Evolutionary conservation across 2,329 filamentous ascomycete genomes (phyloP).

Genomic region (Hymenoscyphus fructigenus): DNA sequence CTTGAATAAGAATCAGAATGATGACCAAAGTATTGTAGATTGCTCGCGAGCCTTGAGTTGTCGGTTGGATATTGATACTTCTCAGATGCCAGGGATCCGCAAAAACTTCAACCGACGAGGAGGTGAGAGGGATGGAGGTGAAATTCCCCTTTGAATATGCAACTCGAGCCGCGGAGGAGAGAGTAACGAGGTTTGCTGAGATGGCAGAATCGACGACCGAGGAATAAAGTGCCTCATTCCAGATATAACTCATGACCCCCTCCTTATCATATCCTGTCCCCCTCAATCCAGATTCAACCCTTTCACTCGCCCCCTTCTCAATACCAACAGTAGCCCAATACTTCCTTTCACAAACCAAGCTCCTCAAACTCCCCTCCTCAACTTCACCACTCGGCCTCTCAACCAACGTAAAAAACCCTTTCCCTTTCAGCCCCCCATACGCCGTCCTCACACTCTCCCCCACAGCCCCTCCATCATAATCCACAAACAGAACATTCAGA

Average conservation of each 20-base stretch:
- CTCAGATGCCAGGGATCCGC: conserved; percentile 38
- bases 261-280: conserved; percentile 37
- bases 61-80: conserved; percentile 35
- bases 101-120: conserved; percentile 34
- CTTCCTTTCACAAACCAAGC: conserved; percentile 39
- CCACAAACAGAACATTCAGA: conserved; percentile 58
- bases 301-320: conserved; percentile 35
- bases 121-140: conserved; percentile 24
- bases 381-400: conserved; percentile 30
- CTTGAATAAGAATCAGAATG: conserved; percentile 38
- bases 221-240: conserved; percentile 41
- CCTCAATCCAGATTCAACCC: conserved; percentile 34
- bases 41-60: conserved; percentile 37
- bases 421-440: conserved; percentile 36
- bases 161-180: conserved; percentile 30
- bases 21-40: conserved; percentile 43
- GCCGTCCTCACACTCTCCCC: conserved; percentile 37
- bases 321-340: conserved; percentile 43
- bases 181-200: conserved; percentile 32
- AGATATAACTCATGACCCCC: conserved; percentile 39
- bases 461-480: conserved; percentile 57
- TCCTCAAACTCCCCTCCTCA: conserved; percentile 29
- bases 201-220: conserved; percentile 35
- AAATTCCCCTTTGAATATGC: conserved; percentile 29
- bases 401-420: conserved; percentile 37